Evolutionary conservation across 768 basidiomycete genomes (phyloP).

Genomic region (Lyophyllum semitale): DNA sequence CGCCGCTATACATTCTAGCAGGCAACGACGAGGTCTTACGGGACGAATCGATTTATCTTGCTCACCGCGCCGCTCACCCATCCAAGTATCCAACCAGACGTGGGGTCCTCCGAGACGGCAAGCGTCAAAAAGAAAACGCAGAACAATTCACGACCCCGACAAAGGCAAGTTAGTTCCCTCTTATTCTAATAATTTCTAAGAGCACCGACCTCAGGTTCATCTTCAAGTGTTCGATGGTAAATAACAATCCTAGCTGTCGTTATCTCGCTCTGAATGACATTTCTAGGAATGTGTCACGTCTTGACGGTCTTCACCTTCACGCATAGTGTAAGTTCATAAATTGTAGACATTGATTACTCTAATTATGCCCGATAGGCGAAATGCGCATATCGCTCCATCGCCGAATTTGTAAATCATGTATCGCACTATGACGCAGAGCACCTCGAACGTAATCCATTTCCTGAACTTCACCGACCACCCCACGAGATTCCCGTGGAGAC

Average conservation of each 20-base stretch:
- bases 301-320: slow-evolving; percentile 73
- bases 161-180: slow-evolving; percentile 32
- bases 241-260: slow-evolving; percentile 5
- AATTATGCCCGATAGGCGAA: slow-evolving; percentile 41
- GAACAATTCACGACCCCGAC: slow-evolving; percentile 54
- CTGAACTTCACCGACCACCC: slow-evolving; percentile 37
- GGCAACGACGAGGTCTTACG: slow-evolving; percentile 76
- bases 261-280: not conserved
- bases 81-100: slow-evolving; percentile 59
- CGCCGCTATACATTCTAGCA: slow-evolving; percentile 71
- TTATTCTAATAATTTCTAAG: not conserved
- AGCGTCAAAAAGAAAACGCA: slow-evolving; percentile 52
- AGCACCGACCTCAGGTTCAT: slow-evolving; percentile 50
- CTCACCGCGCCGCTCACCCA: slow-evolving; percentile 81
- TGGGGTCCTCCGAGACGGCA: slow-evolving; percentile 46
- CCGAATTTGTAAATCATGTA: slow-evolving; percentile 57
- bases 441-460: slow-evolving; percentile 47
- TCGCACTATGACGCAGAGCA: slow-evolving; percentile 38
- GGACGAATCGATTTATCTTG: slow-evolving; percentile 77
- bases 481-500: slow-evolving; percentile 21
- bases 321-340: slow-evolving; percentile 42
- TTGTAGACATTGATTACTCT: not conserved
- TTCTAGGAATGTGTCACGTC: slow-evolving; percentile 72
- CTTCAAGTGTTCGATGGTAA: slow-evolving; percentile 75
- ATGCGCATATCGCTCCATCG: slow-evolving; percentile 60